Evolutionary conservation across 371 early-diverging fungal genomes (phyloP), one percentile per base, ranked within the genome.

Genomic region (Neoconidiobolus thromboides): DNA sequence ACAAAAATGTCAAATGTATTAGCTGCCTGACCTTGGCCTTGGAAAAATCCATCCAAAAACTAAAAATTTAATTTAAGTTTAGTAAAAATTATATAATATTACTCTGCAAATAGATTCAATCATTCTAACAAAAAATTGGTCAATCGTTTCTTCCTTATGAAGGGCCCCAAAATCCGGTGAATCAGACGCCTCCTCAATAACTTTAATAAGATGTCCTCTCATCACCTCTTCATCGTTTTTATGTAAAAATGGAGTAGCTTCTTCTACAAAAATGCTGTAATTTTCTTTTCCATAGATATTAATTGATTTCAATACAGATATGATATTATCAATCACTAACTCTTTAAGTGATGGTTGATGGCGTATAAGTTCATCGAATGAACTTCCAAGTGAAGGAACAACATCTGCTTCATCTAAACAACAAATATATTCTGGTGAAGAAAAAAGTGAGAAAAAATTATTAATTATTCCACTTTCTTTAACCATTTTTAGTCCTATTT

Each of bases 321-420:
- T 67, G 7, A 93, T 74, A 43, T 82, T 76, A n/a, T 73, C 68
- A 68, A 92, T 79, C 7, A 91, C 77, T 2, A 65, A 64, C 0
- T 75, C 71, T 63, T 86, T 85, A 43, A 96, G 67, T 0, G 76
- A 65, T 0, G 98, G 96, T 62, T 94, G 94, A 71, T 97, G 98
- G 6, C 98, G 83, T 60, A 94, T 85, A 43, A 97, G 75, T 65
- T 97, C 98, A 63, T 97, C 98, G 70, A 97, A 76, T 1, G 86
- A 79, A 43, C 78, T 78, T 3, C 96, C 98, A 26, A 95, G 68
- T 0, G 75, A 68, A 6, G 84, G 77, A 0, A 91, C 80, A 40
- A 85, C 77, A 50, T 93, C 94, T 14, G 82, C 77, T 54, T 92
- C 95, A 58, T 80, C 74, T 41, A 93, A 74, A 1, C 79, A 75